phyloP scores from a whole-genome alignment of 1,284 basidiomycete species.

The Moesziomyces globuligerus region DNA sequence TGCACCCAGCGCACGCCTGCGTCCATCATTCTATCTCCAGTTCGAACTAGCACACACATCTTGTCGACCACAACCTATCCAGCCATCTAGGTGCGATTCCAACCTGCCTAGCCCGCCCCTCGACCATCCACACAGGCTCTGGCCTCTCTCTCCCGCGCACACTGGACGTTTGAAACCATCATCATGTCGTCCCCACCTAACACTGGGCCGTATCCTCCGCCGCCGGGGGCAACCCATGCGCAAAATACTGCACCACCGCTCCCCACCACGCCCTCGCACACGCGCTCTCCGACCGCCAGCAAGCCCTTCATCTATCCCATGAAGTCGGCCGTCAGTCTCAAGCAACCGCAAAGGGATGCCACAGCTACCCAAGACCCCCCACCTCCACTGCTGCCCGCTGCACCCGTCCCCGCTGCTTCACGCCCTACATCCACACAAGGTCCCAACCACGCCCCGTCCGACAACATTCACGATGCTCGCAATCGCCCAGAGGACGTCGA shows the following conservation, averaged over 20 bases:
- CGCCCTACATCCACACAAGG: conserved; percentile 17
- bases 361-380: conserved; percentile 8
- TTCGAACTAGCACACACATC: too few relatives aligned
- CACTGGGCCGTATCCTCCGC: conserved; percentile 7
- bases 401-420: conserved; percentile 6
- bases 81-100: too few relatives aligned
- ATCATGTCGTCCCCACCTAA: conserved; percentile 33
- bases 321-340: conserved; percentile 57
- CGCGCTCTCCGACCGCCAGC: conserved; percentile 30
- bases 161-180: too few relatives aligned
- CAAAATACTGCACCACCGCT: conserved; percentile 3
- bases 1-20: too few relatives aligned
- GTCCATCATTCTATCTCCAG: too few relatives aligned
- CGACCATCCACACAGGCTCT: too few relatives aligned
- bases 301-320: conserved; percentile 63
- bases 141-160: too few relatives aligned
- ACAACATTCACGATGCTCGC: conserved; percentile 28
- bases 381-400: not conserved
- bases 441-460: conserved; percentile 2
- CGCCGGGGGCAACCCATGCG: conserved; percentile 7
- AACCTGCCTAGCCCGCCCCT: too few relatives aligned
- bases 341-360: conserved; percentile 31
- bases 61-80: too few relatives aligned
- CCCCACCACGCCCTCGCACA: conserved; percentile 15
- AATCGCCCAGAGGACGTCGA: conserved; percentile 36